Percentiles rank a stretch among this genome's conserved stretches.
Evolutionary conservation across 768 basidiomycete genomes (phyloP).

Genomic region (Mrakia blollopis): DNA sequence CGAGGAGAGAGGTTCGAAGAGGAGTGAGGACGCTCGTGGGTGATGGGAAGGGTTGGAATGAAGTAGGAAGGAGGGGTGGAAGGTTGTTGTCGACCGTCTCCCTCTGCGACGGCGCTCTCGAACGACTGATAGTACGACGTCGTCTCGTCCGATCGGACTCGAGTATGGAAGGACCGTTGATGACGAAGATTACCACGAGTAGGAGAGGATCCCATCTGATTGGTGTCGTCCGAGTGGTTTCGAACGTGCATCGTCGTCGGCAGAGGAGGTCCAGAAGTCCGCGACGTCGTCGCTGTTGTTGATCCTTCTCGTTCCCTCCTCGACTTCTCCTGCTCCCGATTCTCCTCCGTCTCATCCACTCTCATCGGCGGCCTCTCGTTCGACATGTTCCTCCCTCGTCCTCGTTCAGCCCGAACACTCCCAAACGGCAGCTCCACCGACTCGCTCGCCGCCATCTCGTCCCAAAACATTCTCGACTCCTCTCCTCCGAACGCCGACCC

Average conservation of each 20-base stretch:
- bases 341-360: neutral
- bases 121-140: slow-evolving; percentile 1
- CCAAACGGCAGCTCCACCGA: slow-evolving; percentile 13
- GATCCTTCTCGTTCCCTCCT: neutral
- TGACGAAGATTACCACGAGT: neutral
- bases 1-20: neutral
- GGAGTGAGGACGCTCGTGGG: neutral
- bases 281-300: neutral
- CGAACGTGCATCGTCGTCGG: neutral
- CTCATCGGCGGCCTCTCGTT: neutral
- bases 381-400: slow-evolving; percentile 12
- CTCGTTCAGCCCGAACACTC: slow-evolving; percentile 20
- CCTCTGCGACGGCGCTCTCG: neutral
- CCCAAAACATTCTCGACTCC: neutral
- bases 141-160: slow-evolving; percentile 1
- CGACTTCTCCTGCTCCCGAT: neutral
- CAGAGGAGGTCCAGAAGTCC: neutral
- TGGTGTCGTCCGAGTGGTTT: neutral
- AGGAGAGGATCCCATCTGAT: slow-evolving; percentile 4
- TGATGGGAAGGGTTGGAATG: neutral
- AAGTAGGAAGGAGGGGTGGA: slow-evolving; percentile 13
- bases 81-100: neutral
- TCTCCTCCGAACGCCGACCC: neutral
- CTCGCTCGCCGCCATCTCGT: slow-evolving; percentile 8
- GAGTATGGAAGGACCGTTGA: slow-evolving; percentile 5